A percentile compares a stretch with the other conserved stretches of the same genome.
Evolutionary conservation across 306 rosid species (phyloP).

Genomic region (Abrus precatorius): DNA sequence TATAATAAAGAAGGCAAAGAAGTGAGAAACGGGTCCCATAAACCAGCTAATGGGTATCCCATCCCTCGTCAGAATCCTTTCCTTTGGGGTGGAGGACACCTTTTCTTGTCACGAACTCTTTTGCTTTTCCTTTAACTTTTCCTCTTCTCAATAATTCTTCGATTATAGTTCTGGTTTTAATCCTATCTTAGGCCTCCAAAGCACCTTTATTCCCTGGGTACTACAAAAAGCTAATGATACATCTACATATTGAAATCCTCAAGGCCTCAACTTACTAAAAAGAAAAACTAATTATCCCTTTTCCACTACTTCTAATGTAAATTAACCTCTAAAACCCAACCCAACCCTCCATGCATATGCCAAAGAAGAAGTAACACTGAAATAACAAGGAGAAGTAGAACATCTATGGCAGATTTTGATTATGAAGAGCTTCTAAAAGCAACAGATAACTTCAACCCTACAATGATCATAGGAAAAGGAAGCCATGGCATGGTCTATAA

Average conservation of each 20-base stretch:
- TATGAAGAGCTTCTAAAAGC: constrained; percentile 59
- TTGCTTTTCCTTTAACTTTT: constrained; percentile 47
- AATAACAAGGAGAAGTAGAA: too few species aligned
- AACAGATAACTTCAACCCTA: constrained; percentile 58
- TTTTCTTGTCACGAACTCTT: constrained; percentile 31
- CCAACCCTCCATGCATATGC: background rate
- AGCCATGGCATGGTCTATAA: constrained; percentile 67
- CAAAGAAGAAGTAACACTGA: background rate
- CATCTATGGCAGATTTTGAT: constrained; percentile 49
- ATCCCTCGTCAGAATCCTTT: constrained; percentile 37
- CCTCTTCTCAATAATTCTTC: constrained; percentile 41
- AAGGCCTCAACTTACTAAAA: background rate
- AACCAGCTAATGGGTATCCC: constrained; percentile 42
- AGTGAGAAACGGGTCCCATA: constrained; percentile 13
- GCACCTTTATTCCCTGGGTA: constrained; percentile 58
- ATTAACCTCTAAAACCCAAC: too few species aligned
- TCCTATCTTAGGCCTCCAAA: constrained; percentile 44
- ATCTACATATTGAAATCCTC: constrained; percentile 33
- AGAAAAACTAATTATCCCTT: background rate
- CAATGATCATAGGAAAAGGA: constrained; percentile 65
- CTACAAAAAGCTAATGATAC: constrained; percentile 46
- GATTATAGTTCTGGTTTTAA: background rate
- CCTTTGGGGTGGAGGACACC: constrained; percentile 26
- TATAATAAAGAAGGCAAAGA: background rate
- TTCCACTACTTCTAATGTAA: background rate